Conservation (phyloP, 148 eudicot genomes). For the Fagopyrum esculentum region DNA sequence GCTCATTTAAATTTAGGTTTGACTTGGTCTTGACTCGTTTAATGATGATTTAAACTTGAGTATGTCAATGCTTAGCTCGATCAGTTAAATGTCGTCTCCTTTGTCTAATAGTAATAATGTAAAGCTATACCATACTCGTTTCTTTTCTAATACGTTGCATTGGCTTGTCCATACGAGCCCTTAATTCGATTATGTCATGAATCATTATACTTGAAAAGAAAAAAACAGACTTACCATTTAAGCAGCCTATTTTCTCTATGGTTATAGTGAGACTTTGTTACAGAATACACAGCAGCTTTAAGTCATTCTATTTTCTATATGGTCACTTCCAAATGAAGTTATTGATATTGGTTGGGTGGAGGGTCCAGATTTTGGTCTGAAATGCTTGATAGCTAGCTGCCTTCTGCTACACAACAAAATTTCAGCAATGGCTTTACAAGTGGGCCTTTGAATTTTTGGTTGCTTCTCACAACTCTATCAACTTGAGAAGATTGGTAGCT, state of each 20-base stretch:
- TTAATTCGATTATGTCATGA: not conserved
- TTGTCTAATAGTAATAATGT: too few relatives aligned
- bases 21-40: too few relatives aligned
- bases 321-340: constrained; percentile 3
- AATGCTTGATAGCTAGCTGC: not conserved
- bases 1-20: too few relatives aligned
- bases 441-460: constrained; percentile 1
- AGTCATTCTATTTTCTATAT: not conserved
- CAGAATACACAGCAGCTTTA: not conserved
- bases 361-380: not conserved
- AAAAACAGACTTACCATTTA: not conserved
- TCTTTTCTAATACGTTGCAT: too few relatives aligned
- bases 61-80: too few relatives aligned
- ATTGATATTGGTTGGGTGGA: not conserved
- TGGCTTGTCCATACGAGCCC: too few relatives aligned
- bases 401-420: not conserved
- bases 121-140: too few relatives aligned
- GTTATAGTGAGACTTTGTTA: not conserved
- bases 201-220: not conserved
- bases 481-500: not conserved
- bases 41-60: too few relatives aligned
- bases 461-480: not conserved
- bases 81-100: too few relatives aligned
- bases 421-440: not conserved
- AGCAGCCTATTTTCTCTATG: not conserved